These are phyloP conservation scores for Chloris gayana DNA, from an alignment of 176 grass and related monocot species.

Conservation along the genomic window DNA sequence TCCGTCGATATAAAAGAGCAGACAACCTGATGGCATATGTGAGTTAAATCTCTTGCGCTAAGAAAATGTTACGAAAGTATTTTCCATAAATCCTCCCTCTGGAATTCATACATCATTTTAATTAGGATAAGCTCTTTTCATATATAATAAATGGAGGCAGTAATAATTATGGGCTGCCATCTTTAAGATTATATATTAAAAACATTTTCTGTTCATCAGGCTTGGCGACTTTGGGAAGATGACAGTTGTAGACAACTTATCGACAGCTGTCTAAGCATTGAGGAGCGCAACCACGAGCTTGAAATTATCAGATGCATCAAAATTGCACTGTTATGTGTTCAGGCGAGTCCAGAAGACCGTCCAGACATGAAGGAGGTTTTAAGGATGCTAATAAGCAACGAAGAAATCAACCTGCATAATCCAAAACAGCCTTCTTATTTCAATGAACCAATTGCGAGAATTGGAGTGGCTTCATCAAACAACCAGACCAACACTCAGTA, in stretches of 20 bases:
- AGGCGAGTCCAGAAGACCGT: constrained; percentile 4
- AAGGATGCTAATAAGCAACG: constrained; percentile 13
- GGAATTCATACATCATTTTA: no score
- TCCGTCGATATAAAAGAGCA: constrained; percentile 25
- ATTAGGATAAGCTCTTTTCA: not conserved
- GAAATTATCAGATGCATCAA: constrained; percentile 8
- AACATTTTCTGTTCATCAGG: not conserved
- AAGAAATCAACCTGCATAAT: not conserved
- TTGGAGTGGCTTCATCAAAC: not conserved
- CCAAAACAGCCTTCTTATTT: constrained; percentile 26
- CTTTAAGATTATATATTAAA: no score
- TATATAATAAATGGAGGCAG: no score
- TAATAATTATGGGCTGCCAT: no score
- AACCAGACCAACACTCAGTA: not conserved
- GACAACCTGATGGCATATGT: constrained; percentile 16
- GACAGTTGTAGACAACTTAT: constrained; percentile 6
- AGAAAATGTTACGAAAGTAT: not conserved
- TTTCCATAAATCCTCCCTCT: no score
- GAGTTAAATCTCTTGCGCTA: not conserved
- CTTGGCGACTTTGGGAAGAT: constrained; percentile 29
- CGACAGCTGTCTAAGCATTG: constrained; percentile 13
- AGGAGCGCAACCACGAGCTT: not conserved
- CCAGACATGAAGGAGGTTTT: constrained; percentile 8
- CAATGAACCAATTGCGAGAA: not conserved
- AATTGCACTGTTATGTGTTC: constrained; percentile 18